Evolutionary conservation across 805 yeast genomes (phyloP), one percentile per base, ranked within the genome.

Genomic region (Sugiyamaella qingdaonensis): DNA sequence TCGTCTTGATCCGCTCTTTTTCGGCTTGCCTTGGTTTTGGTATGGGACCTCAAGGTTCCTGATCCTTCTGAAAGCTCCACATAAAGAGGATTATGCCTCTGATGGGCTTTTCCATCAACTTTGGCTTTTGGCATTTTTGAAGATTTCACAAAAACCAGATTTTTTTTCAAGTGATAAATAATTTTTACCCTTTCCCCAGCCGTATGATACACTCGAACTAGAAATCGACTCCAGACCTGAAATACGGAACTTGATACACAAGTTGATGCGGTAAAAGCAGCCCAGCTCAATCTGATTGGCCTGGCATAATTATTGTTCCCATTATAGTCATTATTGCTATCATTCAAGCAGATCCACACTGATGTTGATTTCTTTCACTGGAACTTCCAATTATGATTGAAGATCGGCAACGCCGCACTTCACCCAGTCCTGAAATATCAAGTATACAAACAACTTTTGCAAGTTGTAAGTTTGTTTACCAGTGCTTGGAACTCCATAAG

Each of bases 21-120:
- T 36, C 71, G 67, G 19, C 72, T 69, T 37, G 70, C 65, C 54
- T 65, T 67, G 31, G 60, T 56, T 48, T 67, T 66, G 13, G 66
- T 57, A 53, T 58, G 67, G 54, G 76, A 70, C 67, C 86, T 82
- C 61, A 88, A 76, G 51, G 78, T 80, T 13, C 96, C 96, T 41
- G 82, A 79, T 39, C 81, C 82, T 32, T 88, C 76, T n/a, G 88
- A 78, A 44, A 91, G 76, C 61, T 89, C 96, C 64, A 80, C 84
- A 62, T 83, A 80, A 49, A 90, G 74, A 2, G 97, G 96, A 63
- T 81, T 87, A 66, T 88, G 96, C 62, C 91, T 88, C 52, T 75
- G 84, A 46, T 56, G 58, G 42, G 45, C 61, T 64, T 61, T 80
- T 80, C 11, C 74, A 16, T 49, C 52, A 10, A 52, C 48, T 45